Percentiles rank a stretch among this genome's conserved stretches.
phyloP scores from a whole-genome alignment of 129 eudicot genomes.

The Flaveria sonorensis region DNA sequence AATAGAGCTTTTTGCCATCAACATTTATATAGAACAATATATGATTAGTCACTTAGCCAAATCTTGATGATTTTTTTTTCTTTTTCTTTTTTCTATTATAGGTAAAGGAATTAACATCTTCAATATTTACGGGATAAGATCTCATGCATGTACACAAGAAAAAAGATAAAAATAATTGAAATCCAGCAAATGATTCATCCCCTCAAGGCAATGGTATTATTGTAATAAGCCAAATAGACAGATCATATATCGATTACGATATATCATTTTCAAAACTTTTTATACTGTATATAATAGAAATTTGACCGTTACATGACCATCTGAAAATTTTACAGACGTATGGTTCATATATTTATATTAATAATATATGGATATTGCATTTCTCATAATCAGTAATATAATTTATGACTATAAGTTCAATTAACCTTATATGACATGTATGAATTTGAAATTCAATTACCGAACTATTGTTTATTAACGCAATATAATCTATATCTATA shows the following conservation, averaged over 20 bases:
- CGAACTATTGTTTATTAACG: too few relatives aligned
- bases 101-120: not conserved
- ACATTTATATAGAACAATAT: not conserved
- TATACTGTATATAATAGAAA: slow-evolving; percentile 2
- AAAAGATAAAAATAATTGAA: slow-evolving; percentile 21
- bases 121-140: slow-evolving; percentile 31
- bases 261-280: not conserved
- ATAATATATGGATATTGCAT: too few relatives aligned
- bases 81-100: not conserved
- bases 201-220: slow-evolving; percentile 25
- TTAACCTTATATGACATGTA: too few relatives aligned
- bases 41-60: not conserved
- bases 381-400: too few relatives aligned
- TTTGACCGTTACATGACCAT: not conserved
- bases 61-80: not conserved
- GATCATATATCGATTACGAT: slow-evolving; percentile 19
- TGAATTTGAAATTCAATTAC: too few relatives aligned
- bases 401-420: too few relatives aligned
- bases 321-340: not conserved
- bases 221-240: slow-evolving; percentile 33
- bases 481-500: too few relatives aligned
- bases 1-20: too few relatives aligned
- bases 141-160: slow-evolving; percentile 15
- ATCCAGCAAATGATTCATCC: slow-evolving; percentile 44
- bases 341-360: too few relatives aligned